A percentile compares a stretch with the other conserved stretches of the same genome.
Conservation (phyloP, 306 rosid genomes). For the Rosa chinensis region DNA sequence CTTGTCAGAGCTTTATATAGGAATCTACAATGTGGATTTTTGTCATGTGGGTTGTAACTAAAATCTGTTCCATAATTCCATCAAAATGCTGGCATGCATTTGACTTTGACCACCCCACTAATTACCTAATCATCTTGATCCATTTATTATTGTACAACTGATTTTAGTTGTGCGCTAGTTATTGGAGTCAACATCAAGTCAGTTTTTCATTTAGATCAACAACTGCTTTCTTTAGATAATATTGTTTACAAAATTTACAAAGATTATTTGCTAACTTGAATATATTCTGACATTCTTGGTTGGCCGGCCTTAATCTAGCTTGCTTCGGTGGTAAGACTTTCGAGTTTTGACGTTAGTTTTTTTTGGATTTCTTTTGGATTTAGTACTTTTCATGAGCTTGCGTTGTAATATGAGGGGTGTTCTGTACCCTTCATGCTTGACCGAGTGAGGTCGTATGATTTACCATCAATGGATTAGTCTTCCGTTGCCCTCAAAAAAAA, state of each 20-base stretch:
- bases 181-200: neutral
- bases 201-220: neutral
- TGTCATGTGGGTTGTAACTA: neutral
- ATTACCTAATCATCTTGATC: neutral
- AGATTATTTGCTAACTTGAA: no score
- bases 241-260: neutral
- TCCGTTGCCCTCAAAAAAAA: no score
- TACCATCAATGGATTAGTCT: no score
- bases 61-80: neutral
- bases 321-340: no score
- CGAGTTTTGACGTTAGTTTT: no score
- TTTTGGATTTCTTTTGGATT: no score
- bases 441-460: no score
- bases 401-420: no score
- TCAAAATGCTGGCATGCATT: neutral
- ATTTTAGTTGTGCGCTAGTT: neutral
- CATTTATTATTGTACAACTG: neutral
- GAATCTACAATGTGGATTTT: neutral
- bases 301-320: no score
- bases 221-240: neutral
- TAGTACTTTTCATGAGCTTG: no score
- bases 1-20: slow-evolving; percentile 13
- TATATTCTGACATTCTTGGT: no score
- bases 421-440: no score
- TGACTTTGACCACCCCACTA: neutral